Conservation (phyloP, 192 early-diverging fungal genomes). For the Pilaira anomala region DNA sequence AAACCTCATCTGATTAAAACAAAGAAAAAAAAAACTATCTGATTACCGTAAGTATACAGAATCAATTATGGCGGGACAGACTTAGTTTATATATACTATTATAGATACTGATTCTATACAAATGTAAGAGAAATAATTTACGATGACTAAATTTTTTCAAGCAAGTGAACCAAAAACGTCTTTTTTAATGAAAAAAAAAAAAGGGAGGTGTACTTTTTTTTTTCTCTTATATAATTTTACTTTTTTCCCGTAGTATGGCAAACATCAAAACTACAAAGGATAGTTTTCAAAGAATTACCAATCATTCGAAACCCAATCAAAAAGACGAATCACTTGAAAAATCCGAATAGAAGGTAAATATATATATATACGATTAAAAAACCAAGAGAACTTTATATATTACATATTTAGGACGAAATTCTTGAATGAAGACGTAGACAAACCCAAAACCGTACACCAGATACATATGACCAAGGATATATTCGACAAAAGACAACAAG, state of each 20-base stretch:
- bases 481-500: conserved; percentile 36
- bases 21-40: too few relatives aligned
- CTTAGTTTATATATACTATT: too few relatives aligned
- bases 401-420: conserved; percentile 15
- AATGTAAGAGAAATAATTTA: too few relatives aligned
- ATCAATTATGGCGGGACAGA: too few relatives aligned
- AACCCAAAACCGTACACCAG: conserved; percentile 12
- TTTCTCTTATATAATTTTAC: not conserved
- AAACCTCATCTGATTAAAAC: too few relatives aligned
- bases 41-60: too few relatives aligned
- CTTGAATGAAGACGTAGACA: conserved; percentile 22
- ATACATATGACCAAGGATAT: conserved; percentile 28
- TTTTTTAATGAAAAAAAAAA: not conserved
- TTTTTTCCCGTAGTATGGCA: not conserved
- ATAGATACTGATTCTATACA: too few relatives aligned
- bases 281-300: conserved; percentile 12
- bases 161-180: too few relatives aligned
- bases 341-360: conserved; percentile 36
- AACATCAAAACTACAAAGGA: not conserved
- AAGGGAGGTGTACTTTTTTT: not conserved
- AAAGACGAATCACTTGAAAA: conserved; percentile 29
- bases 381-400: not conserved
- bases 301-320: not conserved
- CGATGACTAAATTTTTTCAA: too few relatives aligned
- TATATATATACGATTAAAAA: not conserved